phyloP scores from a whole-genome alignment of 2,329 filamentous ascomycete genomes.

The Diaporthe citri region DNA sequence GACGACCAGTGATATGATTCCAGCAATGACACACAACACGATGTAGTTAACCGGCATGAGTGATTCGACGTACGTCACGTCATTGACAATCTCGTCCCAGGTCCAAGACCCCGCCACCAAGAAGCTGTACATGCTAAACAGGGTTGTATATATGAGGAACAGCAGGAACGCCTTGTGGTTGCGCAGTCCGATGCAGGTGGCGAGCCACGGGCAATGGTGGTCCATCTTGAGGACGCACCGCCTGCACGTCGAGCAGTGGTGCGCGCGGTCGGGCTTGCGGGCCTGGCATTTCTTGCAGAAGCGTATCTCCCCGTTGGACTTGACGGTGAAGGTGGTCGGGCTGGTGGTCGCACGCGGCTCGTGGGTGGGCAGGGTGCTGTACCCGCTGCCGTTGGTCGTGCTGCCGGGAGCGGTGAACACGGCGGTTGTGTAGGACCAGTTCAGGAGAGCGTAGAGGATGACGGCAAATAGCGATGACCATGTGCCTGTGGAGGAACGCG shows the following conservation, averaged over 20 bases:
- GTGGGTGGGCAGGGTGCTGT: conserved; percentile 84
- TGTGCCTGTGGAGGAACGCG: conserved; percentile 55
- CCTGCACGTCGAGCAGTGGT: conserved; percentile 96
- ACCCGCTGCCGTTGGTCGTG: conserved; percentile 74
- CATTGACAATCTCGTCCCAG: conserved; percentile 83
- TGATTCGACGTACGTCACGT: conserved; percentile 78
- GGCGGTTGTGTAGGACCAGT: conserved; percentile 90
- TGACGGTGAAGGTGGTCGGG: conserved; percentile 88
- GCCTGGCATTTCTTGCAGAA: conserved; percentile 99
- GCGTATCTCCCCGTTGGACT: conserved; percentile 85
- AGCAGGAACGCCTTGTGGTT: conserved; percentile 98
- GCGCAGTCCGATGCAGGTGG: conserved; percentile 90
- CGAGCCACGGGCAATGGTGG: conserved; percentile 98
- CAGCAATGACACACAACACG: conserved; percentile 85
- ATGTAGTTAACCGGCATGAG: conserved; percentile 93
- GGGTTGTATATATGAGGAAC: conserved; percentile 88
- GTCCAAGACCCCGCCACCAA: conserved; percentile 84
- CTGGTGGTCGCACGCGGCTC: conserved; percentile 63
- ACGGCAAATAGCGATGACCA: conserved; percentile 74
- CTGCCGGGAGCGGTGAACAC: conserved; percentile 92
- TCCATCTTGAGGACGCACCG: conserved; percentile 99
- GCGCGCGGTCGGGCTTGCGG: conserved; percentile 92
- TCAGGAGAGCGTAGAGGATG: conserved; percentile 81
- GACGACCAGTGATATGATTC: conserved; percentile 91
- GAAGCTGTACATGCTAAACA: conserved; percentile 89